A percentile compares a stretch with the other conserved stretches of the same genome.
Evolutionary conservation across 2,329 filamentous ascomycete species (phyloP).

Genomic region (Paecilomyces niveus): DNA sequence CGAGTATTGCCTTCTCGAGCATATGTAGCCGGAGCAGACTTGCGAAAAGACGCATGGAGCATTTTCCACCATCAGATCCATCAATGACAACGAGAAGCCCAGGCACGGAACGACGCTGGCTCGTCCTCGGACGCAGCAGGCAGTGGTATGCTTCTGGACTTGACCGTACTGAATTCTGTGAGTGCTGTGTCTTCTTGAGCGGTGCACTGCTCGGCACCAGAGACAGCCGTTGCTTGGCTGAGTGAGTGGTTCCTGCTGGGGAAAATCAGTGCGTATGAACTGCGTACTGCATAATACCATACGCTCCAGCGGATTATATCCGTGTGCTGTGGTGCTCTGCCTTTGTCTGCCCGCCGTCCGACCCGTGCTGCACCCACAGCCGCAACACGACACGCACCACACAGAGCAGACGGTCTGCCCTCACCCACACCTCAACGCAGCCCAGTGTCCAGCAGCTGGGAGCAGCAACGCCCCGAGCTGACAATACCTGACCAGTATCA

Average conservation of each 20-base stretch:
- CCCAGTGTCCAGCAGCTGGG: not conserved
- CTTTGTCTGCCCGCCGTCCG: not conserved
- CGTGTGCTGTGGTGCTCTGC: not conserved
- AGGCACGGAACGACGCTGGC: not conserved
- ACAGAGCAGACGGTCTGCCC: not conserved
- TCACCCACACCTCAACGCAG: not conserved
- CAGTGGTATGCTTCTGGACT: not conserved
- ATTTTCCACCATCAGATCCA: not conserved
- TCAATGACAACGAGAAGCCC: not conserved
- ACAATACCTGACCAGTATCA: not conserved
- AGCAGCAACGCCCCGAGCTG: not conserved
- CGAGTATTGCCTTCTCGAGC: not conserved
- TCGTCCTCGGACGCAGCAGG: not conserved
- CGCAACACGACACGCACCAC: not conserved
- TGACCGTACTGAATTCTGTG: not conserved
- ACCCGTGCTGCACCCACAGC: not conserved
- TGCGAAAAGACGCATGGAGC: not conserved
- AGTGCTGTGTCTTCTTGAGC: not conserved
- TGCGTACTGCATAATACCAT: not conserved
- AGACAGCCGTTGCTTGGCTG: not conserved
- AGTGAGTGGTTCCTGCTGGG: not conserved
- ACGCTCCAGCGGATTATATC: not conserved
- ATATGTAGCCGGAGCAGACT: not conserved
- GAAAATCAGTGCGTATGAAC: not conserved
- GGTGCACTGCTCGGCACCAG: not conserved